Evolutionary conservation across 2,329 filamentous ascomycete genomes (phyloP), one percentile per base, ranked within the genome.

Genomic region (Myriosclerotinia curreyana): DNA sequence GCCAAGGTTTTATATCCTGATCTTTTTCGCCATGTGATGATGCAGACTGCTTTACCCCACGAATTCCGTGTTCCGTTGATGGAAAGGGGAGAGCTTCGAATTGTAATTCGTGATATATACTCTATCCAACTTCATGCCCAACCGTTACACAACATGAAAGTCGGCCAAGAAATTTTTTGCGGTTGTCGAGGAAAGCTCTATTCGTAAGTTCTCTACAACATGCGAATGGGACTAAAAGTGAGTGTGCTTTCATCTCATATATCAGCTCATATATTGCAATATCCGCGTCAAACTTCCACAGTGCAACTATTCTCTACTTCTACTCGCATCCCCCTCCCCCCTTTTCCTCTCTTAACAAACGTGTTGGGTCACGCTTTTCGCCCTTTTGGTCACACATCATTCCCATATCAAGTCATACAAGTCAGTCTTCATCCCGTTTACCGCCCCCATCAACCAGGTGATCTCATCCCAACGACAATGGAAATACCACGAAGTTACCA

Each of bases 401-500:
- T 31, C 28, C 28, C 5, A 2, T 31, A 44, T 1, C 42, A 44
- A 44, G 42, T 44, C 38, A 56, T 56, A 44, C 38, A 34, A 56
- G 34, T 11, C 38, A 5, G n/a, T 28, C 17, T n/a, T 34, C 38
- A 31, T 56, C 25, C 25, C 11, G 38, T 34, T 22, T 17, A 56
- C 38, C 38, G 38, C 31, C 25, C 38, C 40, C 28, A 31, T 31
- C 28, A 31, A 31, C 28, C 28, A 31, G 5, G 28, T 5, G 5
- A 31, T 34, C 40, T 12, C 12, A 34, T 46, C 40, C 12, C 54
- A 36, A 58, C 17, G 31, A 25, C n/a, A 17, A 48, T 48, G n/a
- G 40, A 48, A 36, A 36, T 48, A 58, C 20, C 55, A 58, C n/a
- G 48, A 31, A 58, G n/a, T 58, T 58, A 58, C 42, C 55, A 58